These are phyloP conservation scores for Ceratobasidium sp. DNA, from an alignment of 1,284 basidiomycete species.

Conservation along the genomic window DNA sequence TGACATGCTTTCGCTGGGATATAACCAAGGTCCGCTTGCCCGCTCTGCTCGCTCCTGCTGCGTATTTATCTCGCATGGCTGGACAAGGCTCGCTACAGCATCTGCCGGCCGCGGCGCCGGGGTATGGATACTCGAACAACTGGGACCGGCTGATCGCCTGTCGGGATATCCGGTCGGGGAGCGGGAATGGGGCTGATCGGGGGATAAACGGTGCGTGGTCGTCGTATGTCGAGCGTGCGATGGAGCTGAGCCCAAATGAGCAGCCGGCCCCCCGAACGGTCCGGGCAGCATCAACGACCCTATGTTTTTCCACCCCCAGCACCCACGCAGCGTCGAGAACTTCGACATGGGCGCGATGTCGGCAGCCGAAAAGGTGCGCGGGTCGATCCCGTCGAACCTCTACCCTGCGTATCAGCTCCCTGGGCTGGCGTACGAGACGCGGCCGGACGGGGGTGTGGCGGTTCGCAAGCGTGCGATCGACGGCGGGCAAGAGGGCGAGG, in stretches of 20 bases:
- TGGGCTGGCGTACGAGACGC: conserved; percentile 20
- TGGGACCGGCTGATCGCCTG: conserved; percentile 39
- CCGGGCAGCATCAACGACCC: conserved; percentile 27
- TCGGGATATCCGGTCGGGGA: conserved; percentile 23
- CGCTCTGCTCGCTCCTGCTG: neutral
- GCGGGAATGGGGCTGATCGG: conserved; percentile 16
- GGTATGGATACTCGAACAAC: conserved; percentile 26
- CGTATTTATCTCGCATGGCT: neutral
- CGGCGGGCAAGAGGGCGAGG: conserved; percentile 8
- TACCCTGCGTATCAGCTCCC: conserved; percentile 34
- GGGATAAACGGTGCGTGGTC: conserved; percentile 18
- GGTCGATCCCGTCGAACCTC: neutral
- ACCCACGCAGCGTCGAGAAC: conserved; percentile 34
- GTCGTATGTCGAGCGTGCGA: neutral
- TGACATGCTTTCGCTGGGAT: conserved; percentile 33
- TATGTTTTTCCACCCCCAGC: conserved; percentile 39
- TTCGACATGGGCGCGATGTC: conserved; percentile 13
- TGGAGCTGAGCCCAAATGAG: neutral
- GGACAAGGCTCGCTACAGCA: conserved; percentile 38
- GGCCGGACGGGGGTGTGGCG: conserved; percentile 17
- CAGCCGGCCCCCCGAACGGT: neutral
- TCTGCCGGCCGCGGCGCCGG: conserved; percentile 6
- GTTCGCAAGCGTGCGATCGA: conserved; percentile 24
- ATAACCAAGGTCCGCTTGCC: conserved; percentile 22
- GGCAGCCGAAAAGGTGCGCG: neutral